Evolutionary conservation across 208 protist genomes (phyloP).

Genomic region (Tritrichomonas musculus): DNA sequence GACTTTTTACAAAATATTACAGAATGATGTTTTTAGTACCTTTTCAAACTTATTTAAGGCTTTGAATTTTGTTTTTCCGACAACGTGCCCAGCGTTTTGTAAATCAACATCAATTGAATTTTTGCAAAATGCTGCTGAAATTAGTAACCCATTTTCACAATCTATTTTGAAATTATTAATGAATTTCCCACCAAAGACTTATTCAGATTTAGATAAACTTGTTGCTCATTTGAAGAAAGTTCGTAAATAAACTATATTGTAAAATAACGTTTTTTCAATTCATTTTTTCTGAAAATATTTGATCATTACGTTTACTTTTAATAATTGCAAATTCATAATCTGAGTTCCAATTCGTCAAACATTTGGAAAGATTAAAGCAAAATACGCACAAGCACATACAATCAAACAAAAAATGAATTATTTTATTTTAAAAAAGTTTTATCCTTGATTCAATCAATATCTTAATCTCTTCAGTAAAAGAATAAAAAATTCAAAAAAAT

Average conservation of each 20-base stretch:
- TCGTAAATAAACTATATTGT: background rate
- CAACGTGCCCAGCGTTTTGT: background rate
- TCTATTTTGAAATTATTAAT: background rate
- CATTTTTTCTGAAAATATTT: no score
- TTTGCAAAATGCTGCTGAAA: background rate
- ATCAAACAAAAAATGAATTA: no score
- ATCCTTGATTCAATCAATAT: no score
- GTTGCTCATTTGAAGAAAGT: background rate
- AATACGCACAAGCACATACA: no score
- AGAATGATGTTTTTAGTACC: background rate
- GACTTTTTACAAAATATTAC: background rate
- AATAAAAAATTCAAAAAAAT: no score
- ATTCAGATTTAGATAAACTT: constrained; percentile 7
- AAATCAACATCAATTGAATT: background rate
- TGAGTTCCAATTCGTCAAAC: no score
- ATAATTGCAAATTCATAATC: no score
- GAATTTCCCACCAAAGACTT: constrained; percentile 5
- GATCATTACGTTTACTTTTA: no score
- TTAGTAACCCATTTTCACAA: background rate
- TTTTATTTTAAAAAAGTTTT: no score
- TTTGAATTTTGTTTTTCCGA: constrained; percentile 11
- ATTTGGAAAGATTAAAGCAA: no score
- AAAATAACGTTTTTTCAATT: no score
- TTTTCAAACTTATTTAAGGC: constrained; percentile 1
- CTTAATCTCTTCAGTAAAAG: no score